A percentile compares a stretch with the other conserved stretches of the same genome.
These are phyloP conservation scores for Planoprotostelium fungivorum DNA, from an alignment of 78 protist species.

Conservation along the genomic window DNA sequence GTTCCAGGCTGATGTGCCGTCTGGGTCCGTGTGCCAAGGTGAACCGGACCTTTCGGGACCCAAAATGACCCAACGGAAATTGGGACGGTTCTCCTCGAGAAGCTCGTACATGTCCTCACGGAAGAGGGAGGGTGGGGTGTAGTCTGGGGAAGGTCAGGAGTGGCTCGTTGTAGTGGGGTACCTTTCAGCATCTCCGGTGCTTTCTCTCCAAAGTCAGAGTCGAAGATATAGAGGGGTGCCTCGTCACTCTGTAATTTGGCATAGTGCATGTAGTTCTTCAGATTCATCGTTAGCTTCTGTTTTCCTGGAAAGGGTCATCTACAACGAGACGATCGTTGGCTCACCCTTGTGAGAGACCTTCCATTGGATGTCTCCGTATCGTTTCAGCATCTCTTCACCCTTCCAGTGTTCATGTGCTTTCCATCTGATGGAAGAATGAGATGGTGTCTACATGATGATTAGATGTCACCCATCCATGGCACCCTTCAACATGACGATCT, in stretches of 20 bases:
- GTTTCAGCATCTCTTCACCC: slow-evolving; percentile 8
- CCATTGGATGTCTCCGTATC: slow-evolving; percentile 30
- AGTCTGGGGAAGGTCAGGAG: not conserved
- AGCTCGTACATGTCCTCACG: slow-evolving; percentile 42
- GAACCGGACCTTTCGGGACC: slow-evolving; percentile 61
- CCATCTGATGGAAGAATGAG: slow-evolving; percentile 8
- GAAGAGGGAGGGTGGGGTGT: slow-evolving; percentile 27
- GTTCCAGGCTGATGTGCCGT: slow-evolving; percentile 65
- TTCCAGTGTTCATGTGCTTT: slow-evolving; percentile 14
- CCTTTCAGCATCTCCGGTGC: slow-evolving; percentile 22
- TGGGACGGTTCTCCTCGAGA: slow-evolving; percentile 31
- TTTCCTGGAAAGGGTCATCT: not conserved
- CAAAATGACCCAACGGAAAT: slow-evolving; percentile 52
- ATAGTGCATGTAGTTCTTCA: slow-evolving; percentile 29
- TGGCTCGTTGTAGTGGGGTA: not conserved
- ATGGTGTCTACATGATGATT: not conserved
- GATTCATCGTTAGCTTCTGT: slow-evolving; percentile 14
- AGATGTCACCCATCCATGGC: not conserved
- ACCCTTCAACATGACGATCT: not conserved
- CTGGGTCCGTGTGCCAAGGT: slow-evolving; percentile 62
- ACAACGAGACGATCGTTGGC: slow-evolving; percentile 24
- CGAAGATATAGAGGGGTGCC: slow-evolving; percentile 62
- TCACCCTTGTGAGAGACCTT: slow-evolving; percentile 32
- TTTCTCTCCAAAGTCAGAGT: slow-evolving; percentile 46
- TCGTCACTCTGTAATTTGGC: slow-evolving; percentile 36